Base-by-base conservation (phyloP, 2,329 filamentous ascomycete genomes). In the Aciculosporium take region DNA sequence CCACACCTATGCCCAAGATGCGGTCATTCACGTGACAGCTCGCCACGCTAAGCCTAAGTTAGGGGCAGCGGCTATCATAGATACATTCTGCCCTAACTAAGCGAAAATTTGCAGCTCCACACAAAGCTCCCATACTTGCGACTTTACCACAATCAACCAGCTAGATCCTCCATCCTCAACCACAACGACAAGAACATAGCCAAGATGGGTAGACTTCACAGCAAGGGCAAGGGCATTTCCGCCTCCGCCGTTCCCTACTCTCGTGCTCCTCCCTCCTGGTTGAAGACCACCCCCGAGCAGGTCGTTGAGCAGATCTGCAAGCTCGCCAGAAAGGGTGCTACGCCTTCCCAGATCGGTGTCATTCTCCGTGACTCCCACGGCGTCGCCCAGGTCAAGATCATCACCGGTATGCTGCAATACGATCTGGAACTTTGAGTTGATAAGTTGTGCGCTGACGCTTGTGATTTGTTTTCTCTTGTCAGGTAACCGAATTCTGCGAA, bases 401-500 rank as follows among this genome's bases (percentile, higher is more conserved):
- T 95, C 56, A 94, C 88, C 65, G 87, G 87, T 93, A 84, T 62
- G 82, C 63, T 9, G 55, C n/a, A n/a, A n/a, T n/a, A n/a, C n/a
- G n/a, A n/a, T n/a, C n/a, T n/a, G n/a, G n/a, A n/a, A n/a, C n/a
- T n/a, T n/a, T n/a, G n/a, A n/a, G n/a, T n/a, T n/a, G n/a, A n/a
- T n/a, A n/a, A n/a, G n/a, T 17, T 18, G 7, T 8, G 21, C 17
- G 24, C 28, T 36, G 28, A 41, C 13, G 1, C 24, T 24, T 7
- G 5, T 29, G 18, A 18, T 18, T 32, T 28, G 10, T 45, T 48
- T 52, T 24, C 17, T 33, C 2, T n/a, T 17, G 10, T n/a, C 56
- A 88, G 89, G 91, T 73, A 98, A 98, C 86, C 94, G 94, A 79
- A 95, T 98, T 67, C 86, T 98, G 63, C 84, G 91, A 69, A 96